Evolutionary conservation across 2,329 filamentous ascomycete genomes (phyloP).

Genomic region (Periconia digitata): DNA sequence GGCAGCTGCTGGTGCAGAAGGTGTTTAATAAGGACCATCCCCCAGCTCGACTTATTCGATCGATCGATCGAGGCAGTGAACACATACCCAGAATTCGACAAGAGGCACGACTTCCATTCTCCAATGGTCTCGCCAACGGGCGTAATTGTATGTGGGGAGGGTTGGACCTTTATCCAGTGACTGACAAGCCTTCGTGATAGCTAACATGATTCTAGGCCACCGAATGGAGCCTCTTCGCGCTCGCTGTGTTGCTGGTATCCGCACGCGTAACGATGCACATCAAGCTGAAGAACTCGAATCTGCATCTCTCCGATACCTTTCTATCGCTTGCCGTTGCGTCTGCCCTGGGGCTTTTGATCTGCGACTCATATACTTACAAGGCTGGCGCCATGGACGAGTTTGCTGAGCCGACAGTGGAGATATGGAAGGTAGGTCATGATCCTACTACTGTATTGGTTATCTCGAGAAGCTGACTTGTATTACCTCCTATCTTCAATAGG

Average conservation of each 20-base stretch:
- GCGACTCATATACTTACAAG: constrained; percentile 10
- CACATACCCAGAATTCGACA: too few relatives aligned
- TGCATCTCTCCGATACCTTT: constrained; percentile 4
- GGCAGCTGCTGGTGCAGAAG: too few relatives aligned
- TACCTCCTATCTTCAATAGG: too few relatives aligned
- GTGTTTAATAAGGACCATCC: too few relatives aligned
- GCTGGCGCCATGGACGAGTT: constrained; percentile 5
- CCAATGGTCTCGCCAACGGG: not conserved
- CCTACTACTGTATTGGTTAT: not conserved
- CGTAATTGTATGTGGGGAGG: constrained; percentile 4
- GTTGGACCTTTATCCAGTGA: too few relatives aligned
- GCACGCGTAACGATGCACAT: constrained; percentile 4
- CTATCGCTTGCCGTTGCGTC: constrained; percentile 2
- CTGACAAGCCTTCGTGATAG: too few relatives aligned
- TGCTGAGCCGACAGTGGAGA: not conserved
- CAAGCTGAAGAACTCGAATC: not conserved
- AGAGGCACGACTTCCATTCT: too few relatives aligned
- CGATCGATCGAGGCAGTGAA: too few relatives aligned
- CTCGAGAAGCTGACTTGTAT: not conserved
- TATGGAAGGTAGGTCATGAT: not conserved
- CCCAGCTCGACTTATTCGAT: too few relatives aligned
- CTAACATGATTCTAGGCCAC: not conserved
- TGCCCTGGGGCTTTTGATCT: constrained; percentile 4
- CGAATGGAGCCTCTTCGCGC: constrained; percentile 5
- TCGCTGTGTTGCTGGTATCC: not conserved